Evolutionary conservation across 1,284 basidiomycete genomes (phyloP), one percentile per base, ranked within the genome.

Genomic region (Lentinus polychrous): DNA sequence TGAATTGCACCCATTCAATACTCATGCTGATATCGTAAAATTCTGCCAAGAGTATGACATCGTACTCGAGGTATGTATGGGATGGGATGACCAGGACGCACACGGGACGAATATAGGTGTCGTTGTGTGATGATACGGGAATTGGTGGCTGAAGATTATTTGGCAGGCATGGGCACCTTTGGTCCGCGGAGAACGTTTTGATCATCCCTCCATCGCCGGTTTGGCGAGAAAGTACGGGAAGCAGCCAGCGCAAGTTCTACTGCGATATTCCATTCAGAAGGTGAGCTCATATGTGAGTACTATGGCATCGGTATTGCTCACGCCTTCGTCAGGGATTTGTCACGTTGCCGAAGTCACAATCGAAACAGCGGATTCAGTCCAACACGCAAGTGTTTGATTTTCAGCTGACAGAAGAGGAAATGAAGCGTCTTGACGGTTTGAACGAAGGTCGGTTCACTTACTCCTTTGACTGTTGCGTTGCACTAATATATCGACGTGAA

Each of bases 261-360:
- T 91, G 32, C 72, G 86, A 14, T 91, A 84, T 70, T 84, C 79
- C 11, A 63, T 93, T n/a, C 88, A 87, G 73, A 77, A 86, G 79
- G 85, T 83, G 58, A 44, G 69, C 53, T 37, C 15, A 20, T 23
- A 20, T 23, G 10, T 23, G 20, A 12, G 18, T 20, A 20, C 20
- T 40, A 14, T 22, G n/a, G 17, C 7, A 15, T 18, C 39, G 22
- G 39, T 37, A 37, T 37, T 34, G 8, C 22, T 45, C 15, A 8
- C 42, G 31, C 42, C 18, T 12, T 32, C 31, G 37, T 17, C 43
- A 79, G 75, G 74, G 73, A 20, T 80, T 70, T 55, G 65, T 83
- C 33, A 76, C 79, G 1, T 66, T 84, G 1, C 81, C 82, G 2
- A 86, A 84, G 60, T 81, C 80, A 11, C 66, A 71, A n/a, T 75